phyloP scores from a whole-genome alignment of 495 filamentous ascomycete species.

The Penicillium riverlandense region DNA sequence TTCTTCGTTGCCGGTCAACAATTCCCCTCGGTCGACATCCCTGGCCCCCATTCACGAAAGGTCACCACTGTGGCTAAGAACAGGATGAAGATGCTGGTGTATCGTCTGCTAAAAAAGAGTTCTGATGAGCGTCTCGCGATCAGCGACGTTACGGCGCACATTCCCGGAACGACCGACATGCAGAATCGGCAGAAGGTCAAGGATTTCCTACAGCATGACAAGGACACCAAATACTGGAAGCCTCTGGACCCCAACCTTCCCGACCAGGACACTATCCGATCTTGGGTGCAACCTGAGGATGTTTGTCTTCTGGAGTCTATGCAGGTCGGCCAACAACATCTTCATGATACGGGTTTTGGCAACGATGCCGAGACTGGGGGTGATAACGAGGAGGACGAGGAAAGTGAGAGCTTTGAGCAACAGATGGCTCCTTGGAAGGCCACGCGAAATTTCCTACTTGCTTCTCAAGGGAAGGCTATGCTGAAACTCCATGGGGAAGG shows the following conservation, averaged over 20 bases:
- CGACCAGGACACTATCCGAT: conserved; percentile 67
- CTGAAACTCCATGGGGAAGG: conserved; percentile 87
- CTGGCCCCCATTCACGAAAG: conserved; percentile 84
- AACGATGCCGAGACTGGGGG: conserved; percentile 68
- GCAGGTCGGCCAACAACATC: conserved; percentile 83
- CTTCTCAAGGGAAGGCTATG: conserved; percentile 94
- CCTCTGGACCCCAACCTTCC: conserved; percentile 65
- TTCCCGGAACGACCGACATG: conserved; percentile 83
- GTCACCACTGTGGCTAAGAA: conserved; percentile 94
- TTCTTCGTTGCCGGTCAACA: conserved; percentile 85
- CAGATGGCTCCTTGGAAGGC: conserved; percentile 92
- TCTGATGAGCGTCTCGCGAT: conserved; percentile 61
- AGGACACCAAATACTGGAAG: conserved; percentile 76
- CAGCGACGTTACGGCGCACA: conserved; percentile 76
- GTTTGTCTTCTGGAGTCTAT: conserved; percentile 91
- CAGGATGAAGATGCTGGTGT: conserved; percentile 90
- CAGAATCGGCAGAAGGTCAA: conserved; percentile 95
- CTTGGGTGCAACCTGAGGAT: conserved; percentile 90
- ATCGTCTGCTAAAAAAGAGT: conserved; percentile 72
- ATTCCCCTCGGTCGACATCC: conserved; percentile 85
- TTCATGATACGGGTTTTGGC: conserved; percentile 72
- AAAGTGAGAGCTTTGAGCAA: conserved; percentile 70
- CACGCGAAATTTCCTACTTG: conserved; percentile 90
- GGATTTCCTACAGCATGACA: conserved; percentile 86
- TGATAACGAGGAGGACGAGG: conserved; percentile 58